Base-by-base conservation (phyloP, 1,284 basidiomycete species). In the Coniferiporia sulphurascens region DNA sequence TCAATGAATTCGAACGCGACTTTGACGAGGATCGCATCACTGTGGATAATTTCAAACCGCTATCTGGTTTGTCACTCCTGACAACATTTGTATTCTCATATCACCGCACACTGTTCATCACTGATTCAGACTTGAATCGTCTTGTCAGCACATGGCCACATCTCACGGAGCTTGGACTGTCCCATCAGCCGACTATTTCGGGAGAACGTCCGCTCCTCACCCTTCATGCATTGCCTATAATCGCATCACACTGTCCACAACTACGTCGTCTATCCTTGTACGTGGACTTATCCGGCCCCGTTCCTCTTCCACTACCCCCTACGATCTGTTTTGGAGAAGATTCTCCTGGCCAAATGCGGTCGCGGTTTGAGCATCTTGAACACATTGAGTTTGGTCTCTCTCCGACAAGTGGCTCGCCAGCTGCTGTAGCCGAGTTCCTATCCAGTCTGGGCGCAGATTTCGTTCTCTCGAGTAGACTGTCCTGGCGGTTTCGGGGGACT, bases 181-280 rank as follows among this genome's bases (percentile, higher is more conserved):
- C 82, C 61, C 72, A 70, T 32, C 80, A 84, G 58, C 84, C 85
- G 0, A 46, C 44, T 12, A 73, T 77, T n/a, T 70, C 72, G 49
- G 63, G 78, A 57, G 65, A 68, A 53, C 64, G 69, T 1, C 68
- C 74, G 4, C 62, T 69, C 3, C 74, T 85, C 41, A 78, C 80
- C 0, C 73, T 87, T n/a, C 66, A 71, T 13, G 77, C 82, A 0
- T 74, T 85, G 19, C 54, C 80, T 5, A 76, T 79, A 1, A 80
- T 87, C 65, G 81, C 82, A 0, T 67, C 65, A 13, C 76, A 83
- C 64, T 86, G 84, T 59, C 80, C 78, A 0, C 75, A 76, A 6
- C 68, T 87, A 7, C 70, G 62, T 10, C 67, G 73, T 46, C 76
- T 87, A n/a, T 80, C 80, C 1, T 70, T 86, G 4, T 85, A 79